These are phyloP conservation scores for Aquilaria malaccensis DNA, from an alignment of 345 rosid genomes.

Conservation along the genomic window DNA sequence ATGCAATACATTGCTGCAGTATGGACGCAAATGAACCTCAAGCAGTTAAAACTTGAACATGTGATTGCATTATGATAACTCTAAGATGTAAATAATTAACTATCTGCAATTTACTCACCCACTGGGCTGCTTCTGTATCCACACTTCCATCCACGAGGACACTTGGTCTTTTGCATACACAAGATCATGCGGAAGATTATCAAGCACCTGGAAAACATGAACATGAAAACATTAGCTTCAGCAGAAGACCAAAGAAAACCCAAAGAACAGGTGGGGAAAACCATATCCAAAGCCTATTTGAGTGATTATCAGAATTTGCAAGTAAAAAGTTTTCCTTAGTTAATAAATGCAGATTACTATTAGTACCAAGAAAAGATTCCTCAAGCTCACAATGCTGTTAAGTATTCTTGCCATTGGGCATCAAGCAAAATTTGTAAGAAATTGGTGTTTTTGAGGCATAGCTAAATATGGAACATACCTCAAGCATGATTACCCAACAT, in stretches of 20 bases:
- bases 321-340: constrained; percentile 4
- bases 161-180: constrained; percentile 72
- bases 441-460: not conserved
- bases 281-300: not conserved
- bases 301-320: constrained; percentile 1
- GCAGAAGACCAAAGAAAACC: too few relatives aligned
- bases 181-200: constrained; percentile 97
- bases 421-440: constrained; percentile 1
- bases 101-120: constrained; percentile 27
- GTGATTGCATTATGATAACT: not conserved
- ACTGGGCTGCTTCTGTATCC: constrained; percentile 67
- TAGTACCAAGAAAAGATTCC: constrained; percentile 2
- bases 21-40: not conserved
- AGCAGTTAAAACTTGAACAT: not conserved
- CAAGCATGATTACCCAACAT: constrained; percentile 96
- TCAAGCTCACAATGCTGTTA: not conserved
- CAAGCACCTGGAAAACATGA: constrained; percentile 65
- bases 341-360: not conserved
- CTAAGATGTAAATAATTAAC: not conserved
- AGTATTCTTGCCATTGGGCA: constrained; percentile 5
- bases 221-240: not conserved
- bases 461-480: constrained; percentile 40
- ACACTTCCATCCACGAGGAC: constrained; percentile 93
- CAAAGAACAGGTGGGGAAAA: constrained; percentile 3
- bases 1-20: not conserved